A percentile compares a stretch with the other conserved stretches of the same genome.
phyloP scores from a whole-genome alignment of 805 yeast genomes.

The Hyphopichia homilentoma region DNA sequence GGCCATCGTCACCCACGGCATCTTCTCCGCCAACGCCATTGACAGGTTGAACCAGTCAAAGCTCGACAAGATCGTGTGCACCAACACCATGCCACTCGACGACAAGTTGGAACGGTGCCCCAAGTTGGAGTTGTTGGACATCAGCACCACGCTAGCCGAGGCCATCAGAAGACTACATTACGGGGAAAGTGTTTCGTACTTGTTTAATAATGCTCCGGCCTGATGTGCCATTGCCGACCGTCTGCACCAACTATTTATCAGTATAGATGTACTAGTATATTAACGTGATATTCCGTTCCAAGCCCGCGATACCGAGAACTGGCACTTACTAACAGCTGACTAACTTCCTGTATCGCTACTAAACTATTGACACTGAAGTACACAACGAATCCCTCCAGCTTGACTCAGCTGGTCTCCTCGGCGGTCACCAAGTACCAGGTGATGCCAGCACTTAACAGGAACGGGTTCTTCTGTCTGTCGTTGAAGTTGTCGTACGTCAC shows the following conservation, averaged over 20 bases:
- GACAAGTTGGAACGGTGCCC: slow-evolving; percentile 57
- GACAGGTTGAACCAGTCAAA: slow-evolving; percentile 66
- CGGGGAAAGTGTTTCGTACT: slow-evolving; percentile 80
- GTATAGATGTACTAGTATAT: not conserved
- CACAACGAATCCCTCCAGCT: too few relatives aligned
- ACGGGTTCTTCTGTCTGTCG: slow-evolving; percentile 53
- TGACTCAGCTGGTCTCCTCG: too few relatives aligned
- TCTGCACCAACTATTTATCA: not conserved
- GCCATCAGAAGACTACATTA: slow-evolving; percentile 81
- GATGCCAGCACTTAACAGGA: slow-evolving; percentile 56
- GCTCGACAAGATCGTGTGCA: slow-evolving; percentile 68
- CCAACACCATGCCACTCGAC: slow-evolving; percentile 77
- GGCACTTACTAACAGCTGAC: too few relatives aligned
- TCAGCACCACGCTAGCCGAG: slow-evolving; percentile 73
- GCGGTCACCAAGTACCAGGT: slow-evolving; percentile 66
- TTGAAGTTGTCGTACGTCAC: slow-evolving; percentile 44
- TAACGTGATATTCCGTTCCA: too few relatives aligned
- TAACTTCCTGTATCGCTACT: too few relatives aligned
- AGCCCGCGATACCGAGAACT: too few relatives aligned
- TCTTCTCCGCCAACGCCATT: slow-evolving; percentile 71
- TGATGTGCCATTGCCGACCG: slow-evolving; percentile 2
- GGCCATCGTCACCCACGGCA: slow-evolving; percentile 83
- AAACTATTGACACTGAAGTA: too few relatives aligned
- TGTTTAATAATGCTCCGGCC: slow-evolving; percentile 65
- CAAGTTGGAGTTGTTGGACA: slow-evolving; percentile 64